Percentiles rank a stretch among this genome's conserved stretches.
Evolutionary conservation across 2,329 filamentous ascomycete genomes (phyloP).

Genomic region (Fusarium euwallaceae): DNA sequence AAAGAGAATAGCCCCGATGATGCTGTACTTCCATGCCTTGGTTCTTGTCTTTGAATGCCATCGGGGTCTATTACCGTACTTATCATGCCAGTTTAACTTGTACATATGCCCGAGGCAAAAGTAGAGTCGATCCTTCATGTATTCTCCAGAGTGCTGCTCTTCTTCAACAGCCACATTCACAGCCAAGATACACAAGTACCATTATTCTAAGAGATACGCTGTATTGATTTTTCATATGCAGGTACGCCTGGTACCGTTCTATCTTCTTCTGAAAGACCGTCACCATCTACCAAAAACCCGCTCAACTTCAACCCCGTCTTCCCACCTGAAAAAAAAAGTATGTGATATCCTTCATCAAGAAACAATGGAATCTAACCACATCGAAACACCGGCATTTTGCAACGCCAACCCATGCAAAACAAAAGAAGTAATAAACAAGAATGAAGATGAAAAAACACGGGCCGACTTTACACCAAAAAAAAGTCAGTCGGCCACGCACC

Average conservation of each 20-base stretch:
- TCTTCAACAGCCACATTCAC: neutral
- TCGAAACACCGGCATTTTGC: slow-evolving; percentile 21
- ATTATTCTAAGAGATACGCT: neutral
- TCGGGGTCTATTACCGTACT: too few species aligned
- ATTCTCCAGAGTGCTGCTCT: neutral
- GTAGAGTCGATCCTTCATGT: too few species aligned
- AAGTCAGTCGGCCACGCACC: neutral
- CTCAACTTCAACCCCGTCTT: slow-evolving; percentile 1
- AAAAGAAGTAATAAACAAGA: slow-evolving; percentile 25
- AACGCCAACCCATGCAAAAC: slow-evolving; percentile 42
- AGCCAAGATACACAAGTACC: neutral
- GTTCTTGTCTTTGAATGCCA: too few species aligned
- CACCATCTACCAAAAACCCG: neutral
- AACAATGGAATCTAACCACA: slow-evolving; percentile 30
- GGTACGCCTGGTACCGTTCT: slow-evolving; percentile 3
- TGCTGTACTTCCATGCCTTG: neutral
- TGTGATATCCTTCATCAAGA: slow-evolving; percentile 8
- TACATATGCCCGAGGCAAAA: too few species aligned
- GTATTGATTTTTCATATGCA: slow-evolving; percentile 1
- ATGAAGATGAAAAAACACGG: neutral
- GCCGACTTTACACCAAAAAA: neutral
- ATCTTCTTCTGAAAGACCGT: slow-evolving; percentile 10
- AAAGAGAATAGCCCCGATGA: neutral
- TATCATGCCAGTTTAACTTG: too few species aligned
- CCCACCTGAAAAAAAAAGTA: neutral